Evolutionary conservation across 768 basidiomycete species (phyloP).

Genomic region (Lactifluus volemus): DNA sequence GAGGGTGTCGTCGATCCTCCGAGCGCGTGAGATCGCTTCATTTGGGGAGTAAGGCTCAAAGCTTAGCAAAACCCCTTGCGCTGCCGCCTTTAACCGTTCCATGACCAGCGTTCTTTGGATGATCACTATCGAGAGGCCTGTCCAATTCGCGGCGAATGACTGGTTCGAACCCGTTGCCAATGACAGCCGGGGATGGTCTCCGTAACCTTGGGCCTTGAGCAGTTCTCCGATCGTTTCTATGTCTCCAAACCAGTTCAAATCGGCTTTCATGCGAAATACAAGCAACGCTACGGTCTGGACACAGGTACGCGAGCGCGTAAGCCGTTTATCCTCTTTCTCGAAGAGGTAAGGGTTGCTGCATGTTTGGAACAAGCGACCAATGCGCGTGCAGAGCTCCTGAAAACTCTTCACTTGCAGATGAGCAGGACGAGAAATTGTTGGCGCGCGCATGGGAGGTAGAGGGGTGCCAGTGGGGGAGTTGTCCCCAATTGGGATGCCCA

Average conservation of each 20-base stretch:
- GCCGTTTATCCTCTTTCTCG: not conserved
- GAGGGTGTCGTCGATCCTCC: conserved; percentile 4
- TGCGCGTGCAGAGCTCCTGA: conserved; percentile 3
- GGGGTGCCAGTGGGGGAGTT: not conserved
- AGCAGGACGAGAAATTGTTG: not conserved
- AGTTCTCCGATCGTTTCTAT: not conserved
- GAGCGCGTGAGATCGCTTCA: not conserved
- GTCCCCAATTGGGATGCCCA: no score
- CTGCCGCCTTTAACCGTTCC: not conserved
- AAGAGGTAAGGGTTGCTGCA: conserved; percentile 4
- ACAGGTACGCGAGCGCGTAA: conserved; percentile 7
- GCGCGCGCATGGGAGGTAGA: not conserved
- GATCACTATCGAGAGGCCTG: conserved; percentile 11
- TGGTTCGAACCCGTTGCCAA: not conserved
- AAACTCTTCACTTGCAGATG: not conserved
- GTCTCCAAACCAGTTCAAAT: conserved; percentile 5
- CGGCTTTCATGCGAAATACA: conserved; percentile 1
- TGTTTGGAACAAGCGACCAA: conserved; percentile 9
- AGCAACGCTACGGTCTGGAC: conserved; percentile 7
- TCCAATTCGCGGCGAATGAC: conserved; percentile 14
- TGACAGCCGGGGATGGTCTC: not conserved
- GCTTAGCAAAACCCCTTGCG: not conserved
- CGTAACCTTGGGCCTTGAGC: conserved; percentile 2
- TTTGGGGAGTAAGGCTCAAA: not conserved
- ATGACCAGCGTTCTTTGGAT: not conserved